Percentiles rank a stretch among this genome's conserved stretches.
These are phyloP conservation scores for Puccinia polysora DNA, from an alignment of 1,284 basidiomycete species.

Conservation along the genomic window DNA sequence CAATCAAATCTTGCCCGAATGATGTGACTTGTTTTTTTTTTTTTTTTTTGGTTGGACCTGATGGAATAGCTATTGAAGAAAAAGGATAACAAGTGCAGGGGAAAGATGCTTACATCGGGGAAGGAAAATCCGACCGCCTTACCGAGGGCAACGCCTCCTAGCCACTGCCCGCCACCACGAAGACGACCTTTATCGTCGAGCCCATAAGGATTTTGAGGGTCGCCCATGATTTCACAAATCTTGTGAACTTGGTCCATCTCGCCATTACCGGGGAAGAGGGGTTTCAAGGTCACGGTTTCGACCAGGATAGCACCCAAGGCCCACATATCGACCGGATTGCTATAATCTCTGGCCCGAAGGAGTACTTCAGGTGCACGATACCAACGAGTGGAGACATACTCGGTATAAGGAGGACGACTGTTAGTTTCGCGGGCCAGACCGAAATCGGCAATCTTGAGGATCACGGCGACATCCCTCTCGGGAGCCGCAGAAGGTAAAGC, in stretches of 20 bases:
- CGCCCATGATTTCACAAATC: conserved; percentile 88
- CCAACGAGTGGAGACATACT: conserved; percentile 98
- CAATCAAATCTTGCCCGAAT: neutral
- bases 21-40: conserved; percentile 6
- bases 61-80: conserved; percentile 32
- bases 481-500: conserved; percentile 51
- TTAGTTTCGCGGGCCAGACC: conserved; percentile 87
- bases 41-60: conserved; percentile 5
- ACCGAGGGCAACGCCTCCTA: conserved; percentile 76
- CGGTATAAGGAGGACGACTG: conserved; percentile 89
- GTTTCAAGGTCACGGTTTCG: conserved; percentile 88
- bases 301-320: conserved; percentile 96
- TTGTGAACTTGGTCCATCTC: conserved; percentile 88
- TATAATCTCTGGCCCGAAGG: conserved; percentile 83
- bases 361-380: conserved; percentile 98
- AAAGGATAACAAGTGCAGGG: conserved; percentile 43
- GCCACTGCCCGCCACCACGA: conserved; percentile 84
- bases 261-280: conserved; percentile 93
- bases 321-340: conserved; percentile 98
- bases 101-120: conserved; percentile 64
- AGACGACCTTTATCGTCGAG: conserved; percentile 65
- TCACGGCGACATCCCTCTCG: conserved; percentile 91
- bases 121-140: conserved; percentile 81
- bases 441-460: conserved; percentile 98
- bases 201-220: conserved; percentile 79